Evolutionary conservation across 352 stramenopile species (phyloP).

Genomic region (Thalassiosira mediterranea): DNA sequence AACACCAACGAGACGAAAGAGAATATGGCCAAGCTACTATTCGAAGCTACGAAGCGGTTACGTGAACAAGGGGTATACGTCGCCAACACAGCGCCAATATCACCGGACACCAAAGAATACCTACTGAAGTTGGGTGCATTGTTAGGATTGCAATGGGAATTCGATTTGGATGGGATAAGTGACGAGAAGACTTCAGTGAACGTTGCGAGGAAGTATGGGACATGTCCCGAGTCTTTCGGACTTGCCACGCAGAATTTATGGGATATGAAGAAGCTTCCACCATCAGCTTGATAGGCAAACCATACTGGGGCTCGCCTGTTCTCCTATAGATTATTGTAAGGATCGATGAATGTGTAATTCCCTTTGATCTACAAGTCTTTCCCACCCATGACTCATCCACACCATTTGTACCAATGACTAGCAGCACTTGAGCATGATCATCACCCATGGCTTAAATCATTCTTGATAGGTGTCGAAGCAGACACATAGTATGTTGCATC

Average conservation of each 20-base stretch:
- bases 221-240: too few species aligned
- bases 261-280: too few species aligned
- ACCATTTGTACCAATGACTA: too few species aligned
- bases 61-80: constrained; percentile 8
- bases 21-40: constrained; percentile 10
- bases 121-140: constrained; percentile 7
- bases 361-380: too few species aligned
- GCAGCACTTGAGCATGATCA: too few species aligned
- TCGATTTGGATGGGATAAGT: constrained; percentile 49
- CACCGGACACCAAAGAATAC: constrained; percentile 9
- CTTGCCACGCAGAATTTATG: too few species aligned
- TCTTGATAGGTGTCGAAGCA: constrained; percentile 78
- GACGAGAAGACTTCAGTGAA: constrained; percentile 21
- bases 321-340: too few species aligned
- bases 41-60: constrained; percentile 16
- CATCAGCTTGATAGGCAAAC: too few species aligned
- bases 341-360: too few species aligned
- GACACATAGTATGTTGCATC: constrained; percentile 78
- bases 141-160: constrained; percentile 50
- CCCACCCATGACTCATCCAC: too few species aligned
- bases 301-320: too few species aligned
- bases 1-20: constrained; percentile 3
- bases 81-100: constrained; percentile 10
- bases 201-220: constrained; percentile 38
- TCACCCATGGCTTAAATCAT: too few species aligned